Evolutionary conservation across 768 basidiomycete species (phyloP).

Genomic region (Chalciporus chontae): DNA sequence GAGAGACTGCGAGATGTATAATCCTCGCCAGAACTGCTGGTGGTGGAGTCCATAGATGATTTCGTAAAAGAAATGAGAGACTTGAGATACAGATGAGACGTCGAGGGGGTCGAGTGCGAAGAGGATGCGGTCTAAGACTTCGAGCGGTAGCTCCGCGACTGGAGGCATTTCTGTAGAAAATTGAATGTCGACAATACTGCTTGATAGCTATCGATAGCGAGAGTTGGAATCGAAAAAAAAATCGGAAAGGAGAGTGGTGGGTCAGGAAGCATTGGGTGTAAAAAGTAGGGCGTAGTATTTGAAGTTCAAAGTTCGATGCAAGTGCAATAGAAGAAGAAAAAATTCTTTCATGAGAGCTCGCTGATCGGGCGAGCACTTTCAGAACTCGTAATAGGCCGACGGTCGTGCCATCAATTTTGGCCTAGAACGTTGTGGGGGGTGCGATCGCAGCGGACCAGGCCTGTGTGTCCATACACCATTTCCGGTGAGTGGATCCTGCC

Average conservation of each 20-base stretch:
- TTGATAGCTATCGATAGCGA: too few species aligned
- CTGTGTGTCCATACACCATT: background rate
- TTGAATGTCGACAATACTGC: background rate
- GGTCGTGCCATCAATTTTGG: background rate
- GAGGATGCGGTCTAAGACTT: constrained; percentile 59
- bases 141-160: constrained; percentile 48
- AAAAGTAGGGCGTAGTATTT: background rate
- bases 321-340: constrained; percentile 11
- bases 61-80: constrained; percentile 39
- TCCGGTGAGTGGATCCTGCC: too few species aligned
- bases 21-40: constrained; percentile 51
- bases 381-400: constrained; percentile 5
- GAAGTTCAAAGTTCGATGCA: background rate
- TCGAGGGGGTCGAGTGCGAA: constrained; percentile 57
- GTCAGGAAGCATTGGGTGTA: background rate
- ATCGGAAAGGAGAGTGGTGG: background rate
- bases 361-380: background rate
- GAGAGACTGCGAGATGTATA: constrained; percentile 60
- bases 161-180: constrained; percentile 2
- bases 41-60: constrained; percentile 48
- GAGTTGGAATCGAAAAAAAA: too few species aligned
- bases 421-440: background rate
- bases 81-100: constrained; percentile 50
- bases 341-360: constrained; percentile 25
- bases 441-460: constrained; percentile 1